Evolutionary conservation across 352 stramenopile genomes (phyloP).

Genomic region (Globisporangium ultimum): DNA sequence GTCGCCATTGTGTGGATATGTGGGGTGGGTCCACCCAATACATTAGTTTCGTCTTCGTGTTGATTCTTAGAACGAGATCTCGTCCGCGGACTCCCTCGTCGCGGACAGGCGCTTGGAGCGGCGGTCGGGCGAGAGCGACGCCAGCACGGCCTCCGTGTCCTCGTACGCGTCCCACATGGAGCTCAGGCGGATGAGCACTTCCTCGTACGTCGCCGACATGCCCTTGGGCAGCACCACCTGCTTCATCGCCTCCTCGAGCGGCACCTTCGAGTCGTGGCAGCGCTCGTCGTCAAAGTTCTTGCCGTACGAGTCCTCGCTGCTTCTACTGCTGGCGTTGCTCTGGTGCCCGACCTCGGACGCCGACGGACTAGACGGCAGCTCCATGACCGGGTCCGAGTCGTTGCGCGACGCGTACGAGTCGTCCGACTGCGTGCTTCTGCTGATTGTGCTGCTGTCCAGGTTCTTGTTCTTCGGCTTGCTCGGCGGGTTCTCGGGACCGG

Average conservation of each 20-base stretch:
- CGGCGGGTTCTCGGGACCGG: neutral
- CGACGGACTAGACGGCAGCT: conserved; percentile 35
- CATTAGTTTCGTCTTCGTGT: too few species aligned
- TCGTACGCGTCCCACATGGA: conserved; percentile 79
- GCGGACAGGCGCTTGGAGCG: conserved; percentile 43
- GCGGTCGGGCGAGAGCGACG: conserved; percentile 40
- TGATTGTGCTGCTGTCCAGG: conserved; percentile 10
- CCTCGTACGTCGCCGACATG: conserved; percentile 55
- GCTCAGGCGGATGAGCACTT: conserved; percentile 69
- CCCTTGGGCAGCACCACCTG: conserved; percentile 68
- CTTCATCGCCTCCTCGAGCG: conserved; percentile 75
- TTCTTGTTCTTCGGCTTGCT: conserved; percentile 4
- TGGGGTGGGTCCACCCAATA: neutral
- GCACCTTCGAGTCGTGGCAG: conserved; percentile 63
- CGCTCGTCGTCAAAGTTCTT: conserved; percentile 57
- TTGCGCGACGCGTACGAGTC: conserved; percentile 63
- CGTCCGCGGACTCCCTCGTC: conserved; percentile 17
- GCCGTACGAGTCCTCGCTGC: conserved; percentile 30
- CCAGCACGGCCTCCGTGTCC: conserved; percentile 51
- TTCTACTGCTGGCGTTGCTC: conserved; percentile 3
- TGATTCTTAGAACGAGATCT: conserved; percentile 18
- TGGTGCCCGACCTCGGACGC: conserved; percentile 23
- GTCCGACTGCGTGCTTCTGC: conserved; percentile 28
- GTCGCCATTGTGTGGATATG: neutral
- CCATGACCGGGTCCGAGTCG: conserved; percentile 40